These are phyloP conservation scores for Pseudomicrostroma phylloplanum DNA, from an alignment of 1,284 basidiomycete species.

Conservation along the genomic window DNA sequence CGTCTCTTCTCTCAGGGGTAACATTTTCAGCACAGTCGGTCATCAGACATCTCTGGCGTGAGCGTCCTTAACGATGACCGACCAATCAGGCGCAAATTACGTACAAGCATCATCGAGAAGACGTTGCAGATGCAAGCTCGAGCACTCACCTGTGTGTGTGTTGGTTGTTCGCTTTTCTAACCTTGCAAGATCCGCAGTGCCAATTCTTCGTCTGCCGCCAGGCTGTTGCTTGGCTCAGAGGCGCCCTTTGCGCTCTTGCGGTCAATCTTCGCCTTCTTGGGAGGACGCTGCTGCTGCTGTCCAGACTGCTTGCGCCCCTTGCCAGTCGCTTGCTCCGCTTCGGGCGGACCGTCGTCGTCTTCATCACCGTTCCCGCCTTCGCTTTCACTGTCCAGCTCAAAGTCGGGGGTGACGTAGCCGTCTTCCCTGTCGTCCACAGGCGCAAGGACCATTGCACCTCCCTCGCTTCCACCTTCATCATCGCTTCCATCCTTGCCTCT, in stretches of 20 bases:
- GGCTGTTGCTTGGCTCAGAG: not conserved
- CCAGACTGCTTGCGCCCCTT: not conserved
- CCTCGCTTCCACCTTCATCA: constrained; percentile 17
- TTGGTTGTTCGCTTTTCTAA: not conserved
- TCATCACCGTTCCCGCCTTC: constrained; percentile 19
- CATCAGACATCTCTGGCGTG: constrained; percentile 2
- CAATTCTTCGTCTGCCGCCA: constrained; percentile 10
- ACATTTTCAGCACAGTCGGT: not conserved
- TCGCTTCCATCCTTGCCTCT: constrained; percentile 51
- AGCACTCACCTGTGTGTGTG: constrained; percentile 3
- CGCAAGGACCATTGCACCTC: constrained; percentile 29
- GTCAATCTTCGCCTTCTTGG: not conserved
- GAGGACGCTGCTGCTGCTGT: not conserved
- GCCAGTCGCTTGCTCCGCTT: constrained; percentile 7
- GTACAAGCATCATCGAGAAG: constrained; percentile 3
- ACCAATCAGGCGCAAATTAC: constrained; percentile 6
- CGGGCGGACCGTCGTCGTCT: constrained; percentile 7
- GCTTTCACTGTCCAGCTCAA: constrained; percentile 24
- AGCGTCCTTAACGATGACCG: not conserved
- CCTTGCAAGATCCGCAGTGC: constrained; percentile 11
- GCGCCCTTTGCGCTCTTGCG: not conserved
- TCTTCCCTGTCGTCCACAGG: constrained; percentile 51
- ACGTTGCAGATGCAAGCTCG: not conserved
- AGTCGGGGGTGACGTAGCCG: constrained; percentile 45
- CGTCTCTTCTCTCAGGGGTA: no score